Evolutionary conservation across 805 yeast species (phyloP).

Genomic region (Candida tibetensis): DNA sequence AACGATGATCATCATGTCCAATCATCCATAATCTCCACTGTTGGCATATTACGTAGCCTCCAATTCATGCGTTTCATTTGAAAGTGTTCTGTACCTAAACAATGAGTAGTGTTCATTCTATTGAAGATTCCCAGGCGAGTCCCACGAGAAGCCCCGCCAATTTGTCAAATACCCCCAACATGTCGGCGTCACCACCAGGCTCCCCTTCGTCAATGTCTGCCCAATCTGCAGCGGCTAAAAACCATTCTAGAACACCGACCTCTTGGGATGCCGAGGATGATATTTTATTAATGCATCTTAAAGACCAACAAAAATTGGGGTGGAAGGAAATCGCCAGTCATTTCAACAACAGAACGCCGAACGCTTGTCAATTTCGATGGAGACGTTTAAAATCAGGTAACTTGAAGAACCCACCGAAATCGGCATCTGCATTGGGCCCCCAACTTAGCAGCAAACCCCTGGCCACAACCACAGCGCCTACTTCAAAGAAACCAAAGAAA

Average conservation of each 20-base stretch:
- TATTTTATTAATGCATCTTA: constrained; percentile 43
- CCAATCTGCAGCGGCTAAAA: constrained; percentile 13
- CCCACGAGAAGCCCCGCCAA: neutral
- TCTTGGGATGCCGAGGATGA: constrained; percentile 50
- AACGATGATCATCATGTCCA: neutral
- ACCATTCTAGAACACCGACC: constrained; percentile 40
- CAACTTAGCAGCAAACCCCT: constrained; percentile 7
- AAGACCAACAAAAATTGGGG: constrained; percentile 45
- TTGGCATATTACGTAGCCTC: no score
- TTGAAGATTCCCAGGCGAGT: neutral
- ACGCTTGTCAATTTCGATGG: constrained; percentile 34
- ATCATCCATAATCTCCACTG: neutral
- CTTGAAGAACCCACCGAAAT: constrained; percentile 43
- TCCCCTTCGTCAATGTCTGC: constrained; percentile 1
- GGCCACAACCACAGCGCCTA: neutral
- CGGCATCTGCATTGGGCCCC: constrained; percentile 24
- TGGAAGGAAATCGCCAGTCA: constrained; percentile 48
- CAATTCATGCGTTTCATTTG: no score
- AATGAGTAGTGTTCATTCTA: neutral
- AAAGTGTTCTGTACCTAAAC: no score
- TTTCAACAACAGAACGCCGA: constrained; percentile 45
- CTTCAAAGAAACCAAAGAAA: constrained; percentile 10
- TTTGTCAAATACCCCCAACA: neutral
- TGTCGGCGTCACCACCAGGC: neutral
- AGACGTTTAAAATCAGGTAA: constrained; percentile 44